Base-by-base conservation (phyloP, 2,329 filamentous ascomycete species). In the Fusarium sp. region DNA sequence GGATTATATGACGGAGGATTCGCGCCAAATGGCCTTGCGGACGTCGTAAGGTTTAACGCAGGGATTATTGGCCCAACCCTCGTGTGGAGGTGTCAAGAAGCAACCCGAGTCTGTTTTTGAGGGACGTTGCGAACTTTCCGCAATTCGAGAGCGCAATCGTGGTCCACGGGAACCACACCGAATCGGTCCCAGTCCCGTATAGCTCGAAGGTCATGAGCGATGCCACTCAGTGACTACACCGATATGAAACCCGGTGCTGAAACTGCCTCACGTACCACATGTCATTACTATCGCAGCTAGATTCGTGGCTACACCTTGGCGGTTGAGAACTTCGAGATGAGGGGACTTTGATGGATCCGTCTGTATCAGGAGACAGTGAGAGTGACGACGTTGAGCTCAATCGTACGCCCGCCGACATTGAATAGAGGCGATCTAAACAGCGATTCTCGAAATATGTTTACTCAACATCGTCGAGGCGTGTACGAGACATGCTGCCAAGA, bases 31-130 rank as follows among this genome's bases (percentile, higher is more conserved):
- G 56, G 73, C 65, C 14, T 55, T 73, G 16, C 64, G 71, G 27
- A 71, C 62, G 29, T 75, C 70, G 6, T 73, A 74, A 71, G 64
- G 6, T 74, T 73, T 40, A 63, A 34, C 32, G 72, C 52, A 51
- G 73, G 73, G 20, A 75, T 74, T 25, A 64, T 65, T 15, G 61
- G 71, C 16, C 71, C 73, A 7, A 59, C 68, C 12, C 62, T 66
- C 14, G 71, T 57, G 9, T 62, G 71, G 9, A 74, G 66, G 54
- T 68, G 32, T 72, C 70, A 7, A 70, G 60, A 56, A 75, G 72
- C 51, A 74, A 66, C 20, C 65, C 60, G 43, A 70, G 59, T 32
- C 74, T 56, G 54, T 63, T 74, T 16, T 44, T 73, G 10, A 61
- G 30, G 24, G 73, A 73, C 38, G 49, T 75, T 25, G 54, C 55